Evolutionary conservation across 345 rosid genomes (phyloP).

Genomic region (Salix caprea): DNA sequence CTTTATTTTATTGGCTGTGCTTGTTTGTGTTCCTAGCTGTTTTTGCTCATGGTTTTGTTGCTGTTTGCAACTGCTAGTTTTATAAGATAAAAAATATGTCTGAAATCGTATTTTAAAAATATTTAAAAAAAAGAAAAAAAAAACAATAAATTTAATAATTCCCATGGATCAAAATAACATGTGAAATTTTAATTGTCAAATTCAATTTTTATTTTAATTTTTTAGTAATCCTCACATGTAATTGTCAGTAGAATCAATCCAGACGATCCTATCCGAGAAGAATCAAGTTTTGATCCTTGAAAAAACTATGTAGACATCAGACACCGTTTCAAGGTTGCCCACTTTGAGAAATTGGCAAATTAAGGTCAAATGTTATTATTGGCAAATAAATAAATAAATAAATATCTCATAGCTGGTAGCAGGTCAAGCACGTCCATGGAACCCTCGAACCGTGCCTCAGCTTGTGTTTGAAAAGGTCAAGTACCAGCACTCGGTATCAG

Average conservation of each 20-base stretch:
- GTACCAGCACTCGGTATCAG: not conserved
- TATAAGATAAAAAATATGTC: too few relatives aligned
- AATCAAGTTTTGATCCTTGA: too few relatives aligned
- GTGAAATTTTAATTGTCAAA: not conserved
- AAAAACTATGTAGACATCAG: too few relatives aligned
- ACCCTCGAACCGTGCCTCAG: not conserved
- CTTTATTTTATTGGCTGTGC: too few relatives aligned
- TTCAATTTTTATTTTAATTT: not conserved
- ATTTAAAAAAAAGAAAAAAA: not conserved
- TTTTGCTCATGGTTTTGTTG: too few relatives aligned
- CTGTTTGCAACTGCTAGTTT: too few relatives aligned
- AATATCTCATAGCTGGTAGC: not conserved
- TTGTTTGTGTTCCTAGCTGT: too few relatives aligned
- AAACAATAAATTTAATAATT: not conserved
- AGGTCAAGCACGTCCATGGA: constrained; percentile 14
- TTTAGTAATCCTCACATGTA: not conserved
- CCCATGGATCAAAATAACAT: not conserved
- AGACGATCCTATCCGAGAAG: too few relatives aligned
- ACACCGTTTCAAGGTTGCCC: too few relatives aligned
- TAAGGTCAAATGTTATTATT: not conserved
- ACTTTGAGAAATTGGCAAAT: too few relatives aligned
- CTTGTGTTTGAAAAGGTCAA: constrained; percentile 1
- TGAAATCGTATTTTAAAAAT: too few relatives aligned
- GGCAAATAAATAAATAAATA: not conserved
- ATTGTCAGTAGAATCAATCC: not conserved